Conservation (phyloP, 2,329 filamentous ascomycete genomes). For the Atkinsonella hypoxylon region DNA sequence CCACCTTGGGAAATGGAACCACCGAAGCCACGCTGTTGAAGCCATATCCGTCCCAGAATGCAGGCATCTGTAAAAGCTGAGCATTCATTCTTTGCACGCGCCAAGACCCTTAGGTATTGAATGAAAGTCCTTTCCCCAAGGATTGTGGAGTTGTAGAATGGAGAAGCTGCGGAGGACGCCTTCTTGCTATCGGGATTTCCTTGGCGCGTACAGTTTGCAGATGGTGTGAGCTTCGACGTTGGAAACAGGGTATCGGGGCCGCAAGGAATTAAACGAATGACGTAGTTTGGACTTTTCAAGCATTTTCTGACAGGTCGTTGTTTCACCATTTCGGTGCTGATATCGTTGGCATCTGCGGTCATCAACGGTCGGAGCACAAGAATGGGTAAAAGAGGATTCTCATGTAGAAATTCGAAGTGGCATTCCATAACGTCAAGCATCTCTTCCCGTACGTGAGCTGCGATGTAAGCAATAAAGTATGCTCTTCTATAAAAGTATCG, state of each 20-base stretch:
- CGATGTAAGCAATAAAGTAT: slow-evolving; percentile 78
- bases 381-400: slow-evolving; percentile 66
- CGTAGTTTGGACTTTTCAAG: slow-evolving; percentile 26
- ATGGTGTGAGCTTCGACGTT: slow-evolving; percentile 55
- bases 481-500: slow-evolving; percentile 91
- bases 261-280: slow-evolving; percentile 68
- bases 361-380: slow-evolving; percentile 31
- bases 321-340: slow-evolving; percentile 8
- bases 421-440: slow-evolving; percentile 42
- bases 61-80: slow-evolving; percentile 71
- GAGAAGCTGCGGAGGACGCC: slow-evolving; percentile 40
- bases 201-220: slow-evolving; percentile 56
- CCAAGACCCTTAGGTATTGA: slow-evolving; percentile 63
- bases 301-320: slow-evolving; percentile 14
- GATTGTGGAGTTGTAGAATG: slow-evolving; percentile 82
- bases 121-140: slow-evolving; percentile 65
- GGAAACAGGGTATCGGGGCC: slow-evolving; percentile 59
- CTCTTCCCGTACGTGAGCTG: slow-evolving; percentile 52
- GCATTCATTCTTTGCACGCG: slow-evolving; percentile 57
- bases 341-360: slow-evolving; percentile 9
- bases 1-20: slow-evolving; percentile 62
- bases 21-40: slow-evolving; percentile 74
- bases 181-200: slow-evolving; percentile 33
- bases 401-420: slow-evolving; percentile 54
- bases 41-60: slow-evolving; percentile 76